Base-by-base conservation (phyloP, 108 stramenopile genomes). In the Bacterosira constricta region DNA sequence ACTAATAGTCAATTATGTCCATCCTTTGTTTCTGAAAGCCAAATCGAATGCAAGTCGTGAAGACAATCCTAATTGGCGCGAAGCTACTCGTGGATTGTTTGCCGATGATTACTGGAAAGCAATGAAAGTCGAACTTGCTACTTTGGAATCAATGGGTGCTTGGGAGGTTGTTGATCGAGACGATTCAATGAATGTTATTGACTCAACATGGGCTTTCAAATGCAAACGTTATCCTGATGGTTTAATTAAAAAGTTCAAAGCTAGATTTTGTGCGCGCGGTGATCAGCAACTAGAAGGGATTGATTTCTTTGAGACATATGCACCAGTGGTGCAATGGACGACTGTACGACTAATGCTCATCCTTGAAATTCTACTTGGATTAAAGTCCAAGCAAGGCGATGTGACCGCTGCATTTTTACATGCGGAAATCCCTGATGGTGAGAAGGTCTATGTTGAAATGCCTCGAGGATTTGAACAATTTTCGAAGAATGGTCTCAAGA, bases 271-370 rank as follows among this genome's bases (percentile, higher is more conserved):
- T 62, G 75, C 63, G 18, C 49, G 88, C 32, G 85, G 85, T 4
- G 78, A 86, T 42, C 47, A 62, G 31, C 88, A 89, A 59, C 39
- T 68, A 0, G 68, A 86, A 38, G 88, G 88, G 6, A 73, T 86
- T 50, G 85, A 89, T 57, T 89, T 61, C 75, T 78, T 72, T 63
- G 76, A 85, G n/a, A 80, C 71, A 11, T 85, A 75, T 37, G 62
- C 84, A 42, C 82, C 87, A 26, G 83, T 86, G 0, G 87, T 88
- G 0, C 49, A 57, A 29, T 88, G 87, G 87, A 71, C 37, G 1
- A 86, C 83, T 0, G 68, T 83, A 13, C 71, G 83, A 4, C 32
- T 0, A 25, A 83, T 7, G n/a, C n/a, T n/a, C n/a, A n/a, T n/a
- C n/a, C n/a, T n/a, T n/a, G n/a, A n/a, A n/a, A n/a, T n/a, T n/a